phyloP scores from a whole-genome alignment of 164 flowering plant species.

The Pachysandra terminalis region DNA sequence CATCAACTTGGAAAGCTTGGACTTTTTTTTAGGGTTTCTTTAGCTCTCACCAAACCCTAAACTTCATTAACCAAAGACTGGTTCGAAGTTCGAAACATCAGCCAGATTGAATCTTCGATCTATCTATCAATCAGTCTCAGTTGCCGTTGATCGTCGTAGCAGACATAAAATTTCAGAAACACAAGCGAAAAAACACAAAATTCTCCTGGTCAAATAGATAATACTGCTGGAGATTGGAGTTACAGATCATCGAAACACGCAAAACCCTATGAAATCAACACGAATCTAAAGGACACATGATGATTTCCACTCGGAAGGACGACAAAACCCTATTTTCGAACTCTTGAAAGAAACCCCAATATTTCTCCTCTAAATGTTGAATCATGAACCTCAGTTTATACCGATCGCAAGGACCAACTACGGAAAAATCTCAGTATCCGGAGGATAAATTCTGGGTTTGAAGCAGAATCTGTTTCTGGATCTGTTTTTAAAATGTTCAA shows the following conservation, averaged over 20 bases:
- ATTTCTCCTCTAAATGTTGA: slow-evolving; percentile 5
- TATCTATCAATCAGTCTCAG: neutral
- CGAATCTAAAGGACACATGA: slow-evolving; percentile 11
- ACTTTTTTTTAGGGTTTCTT: neutral
- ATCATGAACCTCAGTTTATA: slow-evolving; percentile 3
- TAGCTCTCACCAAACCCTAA: slow-evolving; percentile 5
- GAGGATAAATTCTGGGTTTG: neutral
- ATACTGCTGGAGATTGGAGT: slow-evolving; percentile 2
- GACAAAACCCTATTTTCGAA: slow-evolving; percentile 5
- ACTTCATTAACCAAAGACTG: neutral
- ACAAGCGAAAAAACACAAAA: neutral
- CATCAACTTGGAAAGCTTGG: too few relatives aligned
- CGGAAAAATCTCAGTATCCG: slow-evolving; percentile 4
- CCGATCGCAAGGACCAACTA: slow-evolving; percentile 1
- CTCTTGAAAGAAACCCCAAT: neutral
- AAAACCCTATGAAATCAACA: slow-evolving; percentile 15
- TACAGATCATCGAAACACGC: neutral
- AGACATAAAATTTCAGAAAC: slow-evolving; percentile 15
- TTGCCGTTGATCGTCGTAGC: neutral
- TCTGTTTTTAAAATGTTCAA: slow-evolving; percentile 43
- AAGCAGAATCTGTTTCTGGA: neutral
- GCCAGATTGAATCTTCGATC: neutral
- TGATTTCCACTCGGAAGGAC: neutral
- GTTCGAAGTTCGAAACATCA: neutral
- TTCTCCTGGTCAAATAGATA: neutral